phyloP scores from a whole-genome alignment of 257 asterid genomes.

The Ocimum tenuiflorum region DNA sequence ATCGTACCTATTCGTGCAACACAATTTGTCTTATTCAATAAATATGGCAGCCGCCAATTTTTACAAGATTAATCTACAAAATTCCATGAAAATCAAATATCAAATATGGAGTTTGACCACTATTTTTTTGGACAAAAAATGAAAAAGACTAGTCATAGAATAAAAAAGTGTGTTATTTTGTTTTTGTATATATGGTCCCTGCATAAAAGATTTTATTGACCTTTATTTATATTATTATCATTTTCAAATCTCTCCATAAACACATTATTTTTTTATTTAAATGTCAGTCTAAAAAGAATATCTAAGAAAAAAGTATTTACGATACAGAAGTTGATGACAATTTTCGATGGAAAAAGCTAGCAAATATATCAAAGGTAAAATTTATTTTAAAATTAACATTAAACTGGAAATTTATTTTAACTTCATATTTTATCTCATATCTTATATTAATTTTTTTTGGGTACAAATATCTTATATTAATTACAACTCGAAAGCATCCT shows the following conservation, averaged over 20 bases:
- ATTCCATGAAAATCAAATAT: neutral
- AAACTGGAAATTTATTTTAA: no score
- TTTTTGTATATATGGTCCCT: neutral
- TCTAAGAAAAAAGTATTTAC: no score
- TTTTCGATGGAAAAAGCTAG: neutral
- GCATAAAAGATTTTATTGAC: neutral
- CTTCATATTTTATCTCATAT: no score
- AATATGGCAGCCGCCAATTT: slow-evolving; percentile 1
- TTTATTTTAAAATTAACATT: no score
- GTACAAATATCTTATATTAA: no score
- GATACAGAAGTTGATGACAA: neutral
- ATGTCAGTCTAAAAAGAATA: no score
- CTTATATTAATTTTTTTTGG: no score
- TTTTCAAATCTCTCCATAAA: neutral
- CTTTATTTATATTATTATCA: neutral
- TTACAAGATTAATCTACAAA: neutral
- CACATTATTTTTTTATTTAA: neutral
- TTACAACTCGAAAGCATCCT: neutral
- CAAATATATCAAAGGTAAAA: no score
- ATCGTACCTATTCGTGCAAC: neutral
- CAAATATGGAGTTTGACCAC: neutral
- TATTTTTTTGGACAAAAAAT: neutral
- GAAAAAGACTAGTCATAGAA: slow-evolving; percentile 3
- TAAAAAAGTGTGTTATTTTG: neutral
- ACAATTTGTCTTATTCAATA: slow-evolving; percentile 6